Evolutionary conservation across 2,329 filamentous ascomycete genomes (phyloP).

Genomic region (Simplicillium sp.): DNA sequence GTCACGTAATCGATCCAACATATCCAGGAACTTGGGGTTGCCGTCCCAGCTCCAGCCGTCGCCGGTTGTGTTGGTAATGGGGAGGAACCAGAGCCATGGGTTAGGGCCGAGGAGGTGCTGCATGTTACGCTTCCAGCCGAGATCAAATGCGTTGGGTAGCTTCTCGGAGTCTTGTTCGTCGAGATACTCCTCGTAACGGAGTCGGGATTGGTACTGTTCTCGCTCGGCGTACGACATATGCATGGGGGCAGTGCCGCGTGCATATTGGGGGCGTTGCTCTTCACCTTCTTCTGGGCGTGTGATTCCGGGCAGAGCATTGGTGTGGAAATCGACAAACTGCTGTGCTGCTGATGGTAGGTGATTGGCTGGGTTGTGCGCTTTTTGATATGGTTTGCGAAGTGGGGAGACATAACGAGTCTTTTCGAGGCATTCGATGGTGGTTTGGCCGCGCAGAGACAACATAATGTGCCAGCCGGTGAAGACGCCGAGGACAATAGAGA

Average conservation of each 20-base stretch:
- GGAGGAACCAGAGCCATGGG: slow-evolving; percentile 66
- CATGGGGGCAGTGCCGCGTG: slow-evolving; percentile 25
- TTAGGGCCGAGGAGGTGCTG: slow-evolving; percentile 70
- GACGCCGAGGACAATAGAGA: slow-evolving; percentile 76
- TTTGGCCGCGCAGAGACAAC: slow-evolving; percentile 69
- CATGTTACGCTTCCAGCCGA: slow-evolving; percentile 75
- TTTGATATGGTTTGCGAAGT: slow-evolving; percentile 58
- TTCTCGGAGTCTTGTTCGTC: slow-evolving; percentile 83
- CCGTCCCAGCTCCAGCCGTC: slow-evolving; percentile 95
- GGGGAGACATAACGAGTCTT: slow-evolving; percentile 90
- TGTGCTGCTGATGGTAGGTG: slow-evolving; percentile 48
- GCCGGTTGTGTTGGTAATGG: slow-evolving; percentile 75
- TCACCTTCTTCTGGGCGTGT: slow-evolving; percentile 78
- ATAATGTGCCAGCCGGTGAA: slow-evolving; percentile 91
- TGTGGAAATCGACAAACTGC: slow-evolving; percentile 71
- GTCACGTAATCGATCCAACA: slow-evolving; percentile 50
- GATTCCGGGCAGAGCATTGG: slow-evolving; percentile 71
- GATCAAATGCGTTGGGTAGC: slow-evolving; percentile 87
- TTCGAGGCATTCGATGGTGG: slow-evolving; percentile 92
- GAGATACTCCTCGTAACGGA: slow-evolving; percentile 62
- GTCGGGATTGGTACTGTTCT: slow-evolving; percentile 44
- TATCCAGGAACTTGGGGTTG: slow-evolving; percentile 67
- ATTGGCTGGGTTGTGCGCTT: slow-evolving; percentile 44
- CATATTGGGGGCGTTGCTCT: slow-evolving; percentile 27
- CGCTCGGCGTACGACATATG: slow-evolving; percentile 45